Base-by-base conservation (phyloP, 2,329 filamentous ascomycete species). In the Sporothrix pallida region DNA sequence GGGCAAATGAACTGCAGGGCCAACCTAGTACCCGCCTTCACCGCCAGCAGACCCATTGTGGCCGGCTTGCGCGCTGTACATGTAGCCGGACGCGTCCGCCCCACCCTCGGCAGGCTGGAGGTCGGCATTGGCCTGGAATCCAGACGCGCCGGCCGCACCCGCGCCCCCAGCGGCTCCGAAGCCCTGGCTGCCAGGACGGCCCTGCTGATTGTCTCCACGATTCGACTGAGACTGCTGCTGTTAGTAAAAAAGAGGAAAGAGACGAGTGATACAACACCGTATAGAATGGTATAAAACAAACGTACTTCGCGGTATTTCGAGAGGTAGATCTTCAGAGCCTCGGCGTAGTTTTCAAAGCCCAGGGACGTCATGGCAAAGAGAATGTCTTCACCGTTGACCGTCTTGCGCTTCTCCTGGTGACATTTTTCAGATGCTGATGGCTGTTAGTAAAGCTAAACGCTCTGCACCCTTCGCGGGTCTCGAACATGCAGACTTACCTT, bases 381-480 rank as follows among this genome's bases (percentile, higher is more conserved):
- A 75, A 99, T 99, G 80, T 99, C 96, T 83, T 99, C 96, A 78
- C 96, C 96, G 80, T 99, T 99, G 78, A 99, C 96, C 0, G 96
- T 99, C 87, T 99, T 99, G 79, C 96, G 91, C 87, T 99, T 99
- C 84, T 99, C 96, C 83, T 98, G 96, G 82, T 99, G 96, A 81
- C 96, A 99, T 84, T 99, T 99, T 83, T 99, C 96, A 76, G 96
- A 98, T 42, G 96, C 96, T 98, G 81, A 81, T 17, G 13, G 1
- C n/a, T 52, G 15, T 52, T 54, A n/a, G 62, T 46, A n/a, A 67
- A 3, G 31, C 31, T 37, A 37, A 37, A 6, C 31, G 31, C 31
- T 3, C 31, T 37, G 31, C 31, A 37, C 31, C 31, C 31, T 37
- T 37, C 31, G 31, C 31, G 15, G 20, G 17, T 37, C 23, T 15